A percentile compares a stretch with the other conserved stretches of the same genome.
These are phyloP conservation scores for Fusarium hainanense DNA, from an alignment of 2,329 filamentous ascomycete species.

Conservation along the genomic window DNA sequence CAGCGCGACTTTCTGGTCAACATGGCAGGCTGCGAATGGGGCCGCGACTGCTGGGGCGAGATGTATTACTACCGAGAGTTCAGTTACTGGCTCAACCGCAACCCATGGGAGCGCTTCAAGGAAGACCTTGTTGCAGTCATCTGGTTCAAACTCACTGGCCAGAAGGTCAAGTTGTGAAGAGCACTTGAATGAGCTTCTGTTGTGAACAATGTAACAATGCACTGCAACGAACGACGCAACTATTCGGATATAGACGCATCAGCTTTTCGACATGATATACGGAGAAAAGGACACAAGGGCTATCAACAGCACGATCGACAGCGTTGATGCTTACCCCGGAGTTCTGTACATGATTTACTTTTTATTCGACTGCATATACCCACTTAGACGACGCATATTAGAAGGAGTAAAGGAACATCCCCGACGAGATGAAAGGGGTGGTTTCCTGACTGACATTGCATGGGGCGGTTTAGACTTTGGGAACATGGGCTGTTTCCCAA, in stretches of 20 bases:
- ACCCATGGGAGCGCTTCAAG: constrained; percentile 80
- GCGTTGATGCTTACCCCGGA: constrained; percentile 28
- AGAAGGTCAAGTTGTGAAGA: constrained; percentile 66
- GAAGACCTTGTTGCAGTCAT: constrained; percentile 70
- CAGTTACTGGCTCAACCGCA: constrained; percentile 89
- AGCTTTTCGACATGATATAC: constrained; percentile 22
- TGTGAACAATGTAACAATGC: background rate
- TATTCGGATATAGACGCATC: constrained; percentile 18
- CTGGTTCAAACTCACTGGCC: constrained; percentile 72
- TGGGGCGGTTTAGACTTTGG: constrained; percentile 7
- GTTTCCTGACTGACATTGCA: background rate
- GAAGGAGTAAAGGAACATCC: constrained; percentile 19
- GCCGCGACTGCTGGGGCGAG: constrained; percentile 96
- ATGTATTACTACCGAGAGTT: constrained; percentile 96
- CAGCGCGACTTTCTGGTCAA: constrained; percentile 96
- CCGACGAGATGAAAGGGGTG: constrained; percentile 1
- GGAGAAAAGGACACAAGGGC: constrained; percentile 29
- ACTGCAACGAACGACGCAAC: background rate
- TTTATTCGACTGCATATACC: constrained; percentile 37
- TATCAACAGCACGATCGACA: background rate
- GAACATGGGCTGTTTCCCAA: background rate
- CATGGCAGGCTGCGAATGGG: constrained; percentile 98
- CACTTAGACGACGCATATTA: constrained; percentile 40
- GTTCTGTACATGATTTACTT: constrained; percentile 36
- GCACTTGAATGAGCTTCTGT: constrained; percentile 2